Evolutionary conservation across 176 grass and related monocot species (phyloP).

Genomic region (Miscanthus lutarioriparius): DNA sequence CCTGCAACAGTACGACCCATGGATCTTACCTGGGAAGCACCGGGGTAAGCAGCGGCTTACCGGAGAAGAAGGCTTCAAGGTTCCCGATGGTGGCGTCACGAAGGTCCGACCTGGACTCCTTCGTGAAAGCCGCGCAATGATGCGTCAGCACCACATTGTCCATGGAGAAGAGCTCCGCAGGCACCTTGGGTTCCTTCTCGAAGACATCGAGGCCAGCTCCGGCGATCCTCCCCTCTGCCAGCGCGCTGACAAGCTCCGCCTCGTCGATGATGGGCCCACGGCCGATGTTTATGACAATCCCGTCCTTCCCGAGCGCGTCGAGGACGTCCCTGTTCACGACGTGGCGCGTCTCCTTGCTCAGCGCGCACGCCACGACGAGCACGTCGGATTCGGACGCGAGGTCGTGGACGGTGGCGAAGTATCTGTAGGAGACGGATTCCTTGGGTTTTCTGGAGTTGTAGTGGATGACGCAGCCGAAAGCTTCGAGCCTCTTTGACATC

Average conservation of each 20-base stretch:
- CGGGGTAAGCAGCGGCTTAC: neutral
- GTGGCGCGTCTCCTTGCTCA: slow-evolving; percentile 15
- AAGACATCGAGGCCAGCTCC: slow-evolving; percentile 31
- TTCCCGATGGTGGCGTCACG: neutral
- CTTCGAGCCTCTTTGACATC: neutral
- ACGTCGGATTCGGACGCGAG: neutral
- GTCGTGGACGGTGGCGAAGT: neutral
- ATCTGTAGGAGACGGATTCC: neutral
- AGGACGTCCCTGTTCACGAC: neutral
- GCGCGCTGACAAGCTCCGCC: neutral
- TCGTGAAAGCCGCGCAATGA: neutral
- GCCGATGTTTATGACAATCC: slow-evolving; percentile 20
- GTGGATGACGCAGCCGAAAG: neutral
- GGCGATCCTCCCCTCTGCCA: slow-evolving; percentile 2
- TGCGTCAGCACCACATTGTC: slow-evolving; percentile 20
- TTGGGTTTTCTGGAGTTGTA: slow-evolving; percentile 1
- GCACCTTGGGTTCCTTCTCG: slow-evolving; percentile 15
- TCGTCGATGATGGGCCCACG: slow-evolving; percentile 17
- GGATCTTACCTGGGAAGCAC: neutral
- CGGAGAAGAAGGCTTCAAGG: slow-evolving; percentile 3
- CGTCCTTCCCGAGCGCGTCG: neutral
- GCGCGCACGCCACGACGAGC: neutral
- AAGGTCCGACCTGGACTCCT: neutral
- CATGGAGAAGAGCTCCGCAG: slow-evolving; percentile 2
- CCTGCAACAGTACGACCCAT: no score